A percentile compares a stretch with the other conserved stretches of the same genome.
These are phyloP conservation scores for Raphanus hybrid DNA, from an alignment of 441 rosid species.

Conservation along the genomic window DNA sequence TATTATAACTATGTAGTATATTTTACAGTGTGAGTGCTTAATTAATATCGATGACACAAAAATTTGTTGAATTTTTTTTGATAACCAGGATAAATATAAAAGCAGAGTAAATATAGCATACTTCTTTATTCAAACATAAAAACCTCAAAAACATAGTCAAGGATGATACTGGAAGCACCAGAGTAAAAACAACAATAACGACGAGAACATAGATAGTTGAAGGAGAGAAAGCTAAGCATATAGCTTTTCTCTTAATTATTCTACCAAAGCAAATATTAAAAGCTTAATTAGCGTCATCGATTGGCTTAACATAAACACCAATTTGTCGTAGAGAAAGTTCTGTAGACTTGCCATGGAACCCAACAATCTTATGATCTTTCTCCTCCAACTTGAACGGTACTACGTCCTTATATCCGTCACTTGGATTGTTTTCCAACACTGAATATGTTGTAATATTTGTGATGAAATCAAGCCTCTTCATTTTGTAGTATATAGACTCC, in stretches of 20 bases:
- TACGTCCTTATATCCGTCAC: background rate
- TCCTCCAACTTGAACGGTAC: background rate
- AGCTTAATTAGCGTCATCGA: conserved; percentile 1
- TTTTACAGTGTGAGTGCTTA: background rate
- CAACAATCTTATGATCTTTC: background rate
- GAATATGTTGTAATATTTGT: background rate
- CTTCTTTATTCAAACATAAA: background rate
- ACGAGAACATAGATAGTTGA: background rate
- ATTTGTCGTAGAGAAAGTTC: background rate
- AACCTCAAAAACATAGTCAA: background rate
- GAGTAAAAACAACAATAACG: background rate
- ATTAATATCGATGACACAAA: background rate
- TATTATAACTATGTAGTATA: too few relatives aligned
- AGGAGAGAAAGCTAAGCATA: background rate
- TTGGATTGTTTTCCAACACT: background rate
- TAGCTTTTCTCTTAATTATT: background rate
- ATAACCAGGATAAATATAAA: background rate
- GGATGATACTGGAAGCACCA: background rate
- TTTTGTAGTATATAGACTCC: background rate
- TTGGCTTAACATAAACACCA: conserved; percentile 5
- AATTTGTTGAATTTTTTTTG: background rate
- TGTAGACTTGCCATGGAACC: background rate
- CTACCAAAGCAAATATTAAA: background rate
- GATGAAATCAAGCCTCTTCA: conserved; percentile 1
- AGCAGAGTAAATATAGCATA: background rate